Percentiles rank a stretch among this genome's conserved stretches.
phyloP scores from a whole-genome alignment of 805 yeast genomes.

The Pachysolen tannophilus region DNA sequence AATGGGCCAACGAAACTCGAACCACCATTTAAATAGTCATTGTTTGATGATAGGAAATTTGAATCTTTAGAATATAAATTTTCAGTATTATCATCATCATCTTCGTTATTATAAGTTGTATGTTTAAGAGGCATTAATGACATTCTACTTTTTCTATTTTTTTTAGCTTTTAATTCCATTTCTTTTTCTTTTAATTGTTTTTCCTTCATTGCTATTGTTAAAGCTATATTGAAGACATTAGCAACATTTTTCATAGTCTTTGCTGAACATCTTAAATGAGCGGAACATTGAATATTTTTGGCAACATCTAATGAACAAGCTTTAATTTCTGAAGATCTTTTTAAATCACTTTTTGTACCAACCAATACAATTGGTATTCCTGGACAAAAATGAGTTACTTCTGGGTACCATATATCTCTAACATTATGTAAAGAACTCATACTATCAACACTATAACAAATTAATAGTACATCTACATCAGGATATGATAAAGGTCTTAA shows the following conservation, averaged over 20 bases:
- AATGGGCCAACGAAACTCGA: too few species aligned
- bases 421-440: conserved; percentile 62
- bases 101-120: too few species aligned
- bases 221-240: conserved; percentile 60
- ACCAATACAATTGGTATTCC: conserved; percentile 69
- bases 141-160: too few species aligned
- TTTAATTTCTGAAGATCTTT: conserved; percentile 14
- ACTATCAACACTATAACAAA: conserved; percentile 69
- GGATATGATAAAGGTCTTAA: conserved; percentile 74
- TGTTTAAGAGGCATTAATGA: too few species aligned
- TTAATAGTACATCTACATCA: conserved; percentile 64
- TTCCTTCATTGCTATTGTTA: conserved; percentile 22
- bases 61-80: too few species aligned
- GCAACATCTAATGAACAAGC: conserved; percentile 11
- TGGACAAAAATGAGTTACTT: conserved; percentile 75
- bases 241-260: conserved; percentile 57
- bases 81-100: too few species aligned
- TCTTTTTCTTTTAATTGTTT: too few species aligned
- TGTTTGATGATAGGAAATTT: too few species aligned
- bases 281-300: conserved; percentile 51
- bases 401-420: conserved; percentile 82
- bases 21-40: too few species aligned
- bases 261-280: conserved; percentile 77
- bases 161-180: too few species aligned
- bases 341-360: conserved; percentile 74